Evolutionary conservation across 805 yeast genomes (phyloP), one percentile per base, ranked within the genome.

Genomic region (Candida pseudofarinosa): DNA sequence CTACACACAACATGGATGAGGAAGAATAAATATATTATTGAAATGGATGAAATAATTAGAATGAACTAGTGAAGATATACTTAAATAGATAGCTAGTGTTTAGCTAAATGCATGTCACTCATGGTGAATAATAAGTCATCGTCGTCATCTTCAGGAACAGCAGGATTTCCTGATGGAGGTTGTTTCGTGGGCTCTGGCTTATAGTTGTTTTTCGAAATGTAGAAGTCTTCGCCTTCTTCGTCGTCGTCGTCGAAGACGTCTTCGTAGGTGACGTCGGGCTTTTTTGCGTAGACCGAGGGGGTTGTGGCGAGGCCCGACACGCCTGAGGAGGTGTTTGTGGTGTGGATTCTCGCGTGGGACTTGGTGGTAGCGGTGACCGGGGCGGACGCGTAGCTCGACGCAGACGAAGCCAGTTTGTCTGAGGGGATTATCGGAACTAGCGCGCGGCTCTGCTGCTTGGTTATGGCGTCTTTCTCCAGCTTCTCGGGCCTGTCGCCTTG

Each of bases 111-210:
- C 87, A 83, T 82, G 53, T 83, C 88, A 56, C 88, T 83, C 88
- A 81, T 82, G 17, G 85, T 76, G 58, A 82, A 81, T 37, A 82
- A 62, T 44, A 83, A 62, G 40, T 82, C 87, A 47, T 81, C 88
- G 42, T 82, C 87, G 18, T 64, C 69, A 19, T 62, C 63, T 14
- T 59, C 60, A 19, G 17, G 17, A 6, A 15, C 17, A 32, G 34
- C 14, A 32, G 34, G 17, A 14, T n/a, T 15, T 7, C 34, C 34
- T n/a, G 34, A 32, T 6, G 34, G 17, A 3, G 20, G 18, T 12
- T 30, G 37, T 30, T 38, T 35, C 12, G 19, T 36, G 38, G 32
- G 32, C 14, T 42, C 20, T 12, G n/a, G 26, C 8, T 37, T 41
- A 17, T 28, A n/a, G n/a, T 10, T 33, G 26, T 19, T 32, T 7